Conservation (phyloP, 2,329 filamentous ascomycete genomes). For the Pseudogymnoascus sp. region DNA sequence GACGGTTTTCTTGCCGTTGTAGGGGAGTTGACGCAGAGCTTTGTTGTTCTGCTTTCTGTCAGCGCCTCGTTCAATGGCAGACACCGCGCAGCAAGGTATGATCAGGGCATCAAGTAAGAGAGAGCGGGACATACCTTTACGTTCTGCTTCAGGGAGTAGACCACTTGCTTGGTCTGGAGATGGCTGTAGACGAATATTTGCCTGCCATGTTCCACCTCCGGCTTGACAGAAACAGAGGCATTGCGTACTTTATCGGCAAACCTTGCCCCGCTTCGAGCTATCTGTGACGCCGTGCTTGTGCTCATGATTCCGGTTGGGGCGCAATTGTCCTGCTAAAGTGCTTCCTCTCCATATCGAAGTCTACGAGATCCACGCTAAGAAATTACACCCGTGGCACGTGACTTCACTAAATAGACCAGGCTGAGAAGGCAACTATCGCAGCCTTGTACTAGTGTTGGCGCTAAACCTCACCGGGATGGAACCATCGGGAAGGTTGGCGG, state of each 20-base stretch:
- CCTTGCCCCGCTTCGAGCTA: neutral
- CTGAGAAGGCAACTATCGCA: neutral
- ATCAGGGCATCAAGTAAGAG: neutral
- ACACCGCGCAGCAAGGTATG: neutral
- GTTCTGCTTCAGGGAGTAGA: constrained; percentile 32
- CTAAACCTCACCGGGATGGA: neutral
- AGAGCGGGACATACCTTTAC: constrained; percentile 26
- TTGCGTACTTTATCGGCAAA: constrained; percentile 10
- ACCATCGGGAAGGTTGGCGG: constrained; percentile 4
- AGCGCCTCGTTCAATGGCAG: neutral
- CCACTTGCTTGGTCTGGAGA: constrained; percentile 32
- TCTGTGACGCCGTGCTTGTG: constrained; percentile 3
- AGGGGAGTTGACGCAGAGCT: constrained; percentile 50
- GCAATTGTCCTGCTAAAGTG: constrained; percentile 9
- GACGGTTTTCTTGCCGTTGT: constrained; percentile 60
- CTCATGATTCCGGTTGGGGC: neutral
- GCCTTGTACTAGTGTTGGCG: neutral
- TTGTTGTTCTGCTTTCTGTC: constrained; percentile 32
- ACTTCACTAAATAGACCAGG: neutral
- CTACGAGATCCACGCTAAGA: constrained; percentile 2
- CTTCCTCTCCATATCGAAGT: constrained; percentile 8
- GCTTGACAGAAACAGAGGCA: neutral
- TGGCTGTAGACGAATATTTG: constrained; percentile 34
- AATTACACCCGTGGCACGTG: neutral
- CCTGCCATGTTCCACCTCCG: constrained; percentile 26